Conservation (phyloP, 805 yeast species). For the Kluyveromyces aestuarii region DNA sequence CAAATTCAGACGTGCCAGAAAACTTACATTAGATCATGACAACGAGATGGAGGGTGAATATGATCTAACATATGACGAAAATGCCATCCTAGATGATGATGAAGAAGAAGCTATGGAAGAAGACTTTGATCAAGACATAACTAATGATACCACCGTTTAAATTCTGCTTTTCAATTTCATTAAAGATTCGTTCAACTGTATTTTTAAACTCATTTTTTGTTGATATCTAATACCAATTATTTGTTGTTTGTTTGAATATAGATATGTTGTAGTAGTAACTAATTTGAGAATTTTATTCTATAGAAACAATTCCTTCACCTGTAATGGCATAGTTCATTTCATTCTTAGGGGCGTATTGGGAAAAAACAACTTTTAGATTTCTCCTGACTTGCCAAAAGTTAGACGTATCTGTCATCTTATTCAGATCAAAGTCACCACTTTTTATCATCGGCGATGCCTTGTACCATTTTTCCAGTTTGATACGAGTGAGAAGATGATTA, state of each 20-base stretch:
- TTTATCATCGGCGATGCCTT: constrained; percentile 29
- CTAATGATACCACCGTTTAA: constrained; percentile 8
- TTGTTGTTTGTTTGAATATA: background rate
- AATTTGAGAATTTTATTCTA: background rate
- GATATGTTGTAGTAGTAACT: background rate
- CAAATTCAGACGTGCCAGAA: constrained; percentile 13
- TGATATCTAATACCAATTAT: background rate
- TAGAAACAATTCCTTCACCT: constrained; percentile 18
- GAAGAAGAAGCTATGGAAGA: constrained; percentile 21
- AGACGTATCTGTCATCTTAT: constrained; percentile 27
- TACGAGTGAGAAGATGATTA: constrained; percentile 40
- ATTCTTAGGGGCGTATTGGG: constrained; percentile 25
- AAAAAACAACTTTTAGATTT: constrained; percentile 33
- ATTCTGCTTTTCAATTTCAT: background rate
- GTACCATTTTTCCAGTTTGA: constrained; percentile 36
- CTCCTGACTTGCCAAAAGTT: constrained; percentile 28
- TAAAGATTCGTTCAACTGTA: background rate
- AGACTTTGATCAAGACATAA: constrained; percentile 11
- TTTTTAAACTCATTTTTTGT: background rate
- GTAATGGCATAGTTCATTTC: constrained; percentile 18
- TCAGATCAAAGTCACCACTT: constrained; percentile 23
- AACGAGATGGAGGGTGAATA: constrained; percentile 37
- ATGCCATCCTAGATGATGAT: constrained; percentile 31
- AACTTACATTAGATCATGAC: constrained; percentile 31
- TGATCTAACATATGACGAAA: constrained; percentile 36